Evolutionary conservation across 169 alveolate genomes (phyloP).

Genomic region (Cryptosporidium sp.): DNA sequence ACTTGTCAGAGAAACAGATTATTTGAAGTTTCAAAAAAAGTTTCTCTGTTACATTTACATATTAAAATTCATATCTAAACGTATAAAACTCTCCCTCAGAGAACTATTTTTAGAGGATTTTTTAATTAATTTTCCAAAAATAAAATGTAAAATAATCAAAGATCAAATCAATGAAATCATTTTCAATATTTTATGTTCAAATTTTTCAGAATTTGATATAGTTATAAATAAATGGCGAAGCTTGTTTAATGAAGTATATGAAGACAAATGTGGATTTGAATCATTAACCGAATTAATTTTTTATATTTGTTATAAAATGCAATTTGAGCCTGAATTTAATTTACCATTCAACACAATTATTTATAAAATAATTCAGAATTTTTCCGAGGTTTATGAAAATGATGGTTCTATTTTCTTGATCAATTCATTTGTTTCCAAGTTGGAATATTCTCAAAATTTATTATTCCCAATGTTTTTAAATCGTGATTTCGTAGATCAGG

Average conservation of each 20-base stretch:
- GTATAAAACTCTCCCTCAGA: background rate
- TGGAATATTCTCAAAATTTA: constrained; percentile 52
- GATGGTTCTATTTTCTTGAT: background rate
- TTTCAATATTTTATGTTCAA: background rate
- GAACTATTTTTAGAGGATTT: constrained; percentile 14
- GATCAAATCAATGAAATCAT: constrained; percentile 38
- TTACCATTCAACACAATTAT: background rate
- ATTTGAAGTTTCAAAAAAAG: background rate
- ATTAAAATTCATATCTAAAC: constrained; percentile 8
- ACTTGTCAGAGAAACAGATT: constrained; percentile 43
- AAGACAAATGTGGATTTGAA: background rate
- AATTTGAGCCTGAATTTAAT: background rate
- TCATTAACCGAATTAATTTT: constrained; percentile 15
- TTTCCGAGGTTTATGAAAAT: constrained; percentile 8
- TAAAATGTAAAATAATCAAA: constrained; percentile 4
- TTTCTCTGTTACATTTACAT: constrained; percentile 24
- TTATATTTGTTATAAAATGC: constrained; percentile 6
- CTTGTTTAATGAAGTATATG: background rate
- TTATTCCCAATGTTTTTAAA: constrained; percentile 20
- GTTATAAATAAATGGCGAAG: constrained; percentile 19
- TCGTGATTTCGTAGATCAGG: background rate
- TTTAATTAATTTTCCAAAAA: background rate
- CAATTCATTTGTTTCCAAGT: constrained; percentile 11
- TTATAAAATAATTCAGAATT: constrained; percentile 5
- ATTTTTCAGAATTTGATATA: constrained; percentile 2